Evolutionary conservation across 495 filamentous ascomycete genomes (phyloP), one percentile per base, ranked within the genome.

Genomic region (Aspergillus coremiiformis): DNA sequence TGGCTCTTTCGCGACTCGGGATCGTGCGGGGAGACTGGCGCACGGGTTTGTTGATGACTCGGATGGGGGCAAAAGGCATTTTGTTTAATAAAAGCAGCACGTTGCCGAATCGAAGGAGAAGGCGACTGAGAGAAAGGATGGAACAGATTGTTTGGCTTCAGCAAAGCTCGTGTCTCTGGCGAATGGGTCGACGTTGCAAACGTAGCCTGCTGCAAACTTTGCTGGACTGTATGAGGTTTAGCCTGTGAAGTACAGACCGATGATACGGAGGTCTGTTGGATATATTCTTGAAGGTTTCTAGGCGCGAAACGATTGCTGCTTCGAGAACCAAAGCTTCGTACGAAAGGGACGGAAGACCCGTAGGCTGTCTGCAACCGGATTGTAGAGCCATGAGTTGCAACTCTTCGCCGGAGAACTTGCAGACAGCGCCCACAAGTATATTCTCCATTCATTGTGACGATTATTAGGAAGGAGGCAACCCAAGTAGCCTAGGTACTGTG

Each of bases 21-120:
- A 52, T 86, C 83, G 47, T 79, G 70, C 3, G 84, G 82, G 5
- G 73, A 79, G 47, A 69, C 68, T 4, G 84, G 72, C 10, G 76
- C 61, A 29, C 84, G 77, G 10, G 84, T 88, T 52, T 82, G 78
- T 35, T 78, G 81, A 65, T 99, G 93, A 42, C 80, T 77, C 0
- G 86, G 88, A 58, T 99, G 93, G 10, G 93, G 89, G 61, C 93
- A 99, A 64, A 86, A 84, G 5, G 89, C 90, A 67, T 96, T 86
- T 56, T 90, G 84, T 59, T 86, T 89, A 59, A 95, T 96, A 59
- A 85, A 91, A 24, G 84, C 84, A 19, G 93, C 94, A 41, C 94
- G 84, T 50, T 79, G 75, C 57, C 92, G 82, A 37, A 99, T 95
- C 12, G 83, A 84, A 26, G 86, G 82, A 20, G 86, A 83, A 11